phyloP scores from a whole-genome alignment of 805 yeast species.

The Wickerhamomyces sydowiorum region DNA sequence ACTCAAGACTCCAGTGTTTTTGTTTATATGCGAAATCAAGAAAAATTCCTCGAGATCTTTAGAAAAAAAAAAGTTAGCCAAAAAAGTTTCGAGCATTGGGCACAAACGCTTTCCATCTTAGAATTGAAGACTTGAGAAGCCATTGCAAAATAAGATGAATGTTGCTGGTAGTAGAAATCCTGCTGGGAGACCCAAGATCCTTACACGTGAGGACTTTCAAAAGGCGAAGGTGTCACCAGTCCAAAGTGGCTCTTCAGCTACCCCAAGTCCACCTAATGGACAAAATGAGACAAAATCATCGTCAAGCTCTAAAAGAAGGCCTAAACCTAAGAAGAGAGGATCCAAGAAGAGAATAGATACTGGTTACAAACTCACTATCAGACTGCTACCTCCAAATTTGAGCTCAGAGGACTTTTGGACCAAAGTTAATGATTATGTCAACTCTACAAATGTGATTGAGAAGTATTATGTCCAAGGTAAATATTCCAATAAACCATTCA shows the following conservation, averaged over 20 bases:
- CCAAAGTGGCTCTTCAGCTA: not conserved
- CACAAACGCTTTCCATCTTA: too few relatives aligned
- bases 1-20: too few relatives aligned
- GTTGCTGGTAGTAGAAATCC: slow-evolving; percentile 4
- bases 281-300: not conserved
- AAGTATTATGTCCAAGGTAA: slow-evolving; percentile 37
- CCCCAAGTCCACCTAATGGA: not conserved
- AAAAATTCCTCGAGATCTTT: not conserved
- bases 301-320: not conserved
- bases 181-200: not conserved
- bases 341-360: not conserved
- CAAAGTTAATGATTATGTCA: slow-evolving; percentile 11
- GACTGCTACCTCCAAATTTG: slow-evolving; percentile 40
- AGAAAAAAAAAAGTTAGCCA: not conserved
- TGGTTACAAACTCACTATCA: slow-evolving; percentile 25
- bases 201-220: slow-evolving; percentile 1
- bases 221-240: not conserved
- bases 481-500: slow-evolving; percentile 32
- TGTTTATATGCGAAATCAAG: too few relatives aligned
- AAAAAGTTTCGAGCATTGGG: not conserved
- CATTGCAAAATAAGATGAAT: slow-evolving; percentile 7
- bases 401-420: slow-evolving; percentile 24
- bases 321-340: slow-evolving; percentile 1
- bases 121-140: too few relatives aligned
- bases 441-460: slow-evolving; percentile 8